A percentile compares a stretch with the other conserved stretches of the same genome.
Evolutionary conservation across 345 rosid species (phyloP).

Genomic region (Reutealis trisperma): DNA sequence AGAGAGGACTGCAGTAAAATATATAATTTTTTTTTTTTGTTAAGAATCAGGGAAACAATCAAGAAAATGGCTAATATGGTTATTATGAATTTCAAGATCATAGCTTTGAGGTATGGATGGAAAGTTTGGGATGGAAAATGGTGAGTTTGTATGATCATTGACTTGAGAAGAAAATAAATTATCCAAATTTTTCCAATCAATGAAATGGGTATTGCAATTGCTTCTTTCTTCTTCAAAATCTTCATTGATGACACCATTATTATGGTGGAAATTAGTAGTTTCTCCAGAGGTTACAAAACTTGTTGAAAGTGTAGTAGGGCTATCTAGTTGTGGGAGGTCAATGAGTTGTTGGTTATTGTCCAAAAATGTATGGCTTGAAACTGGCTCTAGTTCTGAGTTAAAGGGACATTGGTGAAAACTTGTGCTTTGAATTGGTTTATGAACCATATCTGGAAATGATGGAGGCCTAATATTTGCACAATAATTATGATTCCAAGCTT

Average conservation of each 20-base stretch:
- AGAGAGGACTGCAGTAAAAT: no score
- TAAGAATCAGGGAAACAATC: constrained; percentile 69
- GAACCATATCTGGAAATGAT: constrained; percentile 11
- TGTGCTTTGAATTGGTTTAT: constrained; percentile 21
- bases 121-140: constrained; percentile 23
- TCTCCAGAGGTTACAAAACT: constrained; percentile 32
- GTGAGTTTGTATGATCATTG: not conserved
- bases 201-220: constrained; percentile 32
- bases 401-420: constrained; percentile 22
- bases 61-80: constrained; percentile 45
- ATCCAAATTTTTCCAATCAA: constrained; percentile 74
- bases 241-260: constrained; percentile 17
- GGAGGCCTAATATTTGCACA: constrained; percentile 34
- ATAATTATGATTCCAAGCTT: constrained; percentile 63
- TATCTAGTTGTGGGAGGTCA: constrained; percentile 71
- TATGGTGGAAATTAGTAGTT: constrained; percentile 12
- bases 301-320: constrained; percentile 54
- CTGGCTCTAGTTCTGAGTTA: constrained; percentile 24
- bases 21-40: not conserved
- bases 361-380: constrained; percentile 25
- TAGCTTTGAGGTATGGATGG: constrained; percentile 40
- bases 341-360: constrained; percentile 42
- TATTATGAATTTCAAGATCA: constrained; percentile 32
- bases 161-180: constrained; percentile 49
- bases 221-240: constrained; percentile 51